These are phyloP conservation scores for Gastrolobium villosum DNA, from an alignment of 306 rosid genomes.

Conservation along the genomic window DNA sequence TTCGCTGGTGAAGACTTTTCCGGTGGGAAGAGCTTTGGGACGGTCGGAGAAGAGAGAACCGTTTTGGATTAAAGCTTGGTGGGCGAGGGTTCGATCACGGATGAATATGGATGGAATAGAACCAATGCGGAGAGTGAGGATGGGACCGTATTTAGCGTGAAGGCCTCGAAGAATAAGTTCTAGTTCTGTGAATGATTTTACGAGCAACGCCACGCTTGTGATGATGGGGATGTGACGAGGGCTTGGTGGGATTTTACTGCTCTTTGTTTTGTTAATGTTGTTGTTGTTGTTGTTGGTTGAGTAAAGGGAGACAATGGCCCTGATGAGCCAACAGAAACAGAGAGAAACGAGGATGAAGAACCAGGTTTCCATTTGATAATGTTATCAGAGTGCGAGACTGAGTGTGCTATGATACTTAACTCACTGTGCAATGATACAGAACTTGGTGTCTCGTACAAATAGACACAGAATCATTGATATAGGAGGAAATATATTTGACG, in stretches of 20 bases:
- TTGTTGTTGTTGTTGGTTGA: not conserved
- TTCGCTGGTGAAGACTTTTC: not conserved
- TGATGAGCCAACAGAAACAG: not conserved
- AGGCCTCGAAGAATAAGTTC: constrained; percentile 32
- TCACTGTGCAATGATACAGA: no score
- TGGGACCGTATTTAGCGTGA: constrained; percentile 54
- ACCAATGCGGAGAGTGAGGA: constrained; percentile 44
- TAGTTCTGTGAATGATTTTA: constrained; percentile 17
- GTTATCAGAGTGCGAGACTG: no score
- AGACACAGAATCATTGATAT: no score
- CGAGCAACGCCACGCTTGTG: constrained; percentile 20
- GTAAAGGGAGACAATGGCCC: not conserved
- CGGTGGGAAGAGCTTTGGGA: constrained; percentile 9
- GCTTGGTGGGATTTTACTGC: constrained; percentile 31
- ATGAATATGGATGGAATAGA: constrained; percentile 47
- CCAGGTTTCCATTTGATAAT: constrained; percentile 16
- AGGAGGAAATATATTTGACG: not conserved
- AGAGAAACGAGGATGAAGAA: not conserved
- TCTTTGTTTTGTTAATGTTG: not conserved
- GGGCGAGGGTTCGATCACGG: constrained; percentile 51
- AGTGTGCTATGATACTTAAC: no score
- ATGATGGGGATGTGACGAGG: constrained; percentile 46
- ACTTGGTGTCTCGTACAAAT: no score
- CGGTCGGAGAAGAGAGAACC: constrained; percentile 53
- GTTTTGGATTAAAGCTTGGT: constrained; percentile 50